phyloP scores from a whole-genome alignment of 805 yeast genomes.

The Peterozyma xylosa region DNA sequence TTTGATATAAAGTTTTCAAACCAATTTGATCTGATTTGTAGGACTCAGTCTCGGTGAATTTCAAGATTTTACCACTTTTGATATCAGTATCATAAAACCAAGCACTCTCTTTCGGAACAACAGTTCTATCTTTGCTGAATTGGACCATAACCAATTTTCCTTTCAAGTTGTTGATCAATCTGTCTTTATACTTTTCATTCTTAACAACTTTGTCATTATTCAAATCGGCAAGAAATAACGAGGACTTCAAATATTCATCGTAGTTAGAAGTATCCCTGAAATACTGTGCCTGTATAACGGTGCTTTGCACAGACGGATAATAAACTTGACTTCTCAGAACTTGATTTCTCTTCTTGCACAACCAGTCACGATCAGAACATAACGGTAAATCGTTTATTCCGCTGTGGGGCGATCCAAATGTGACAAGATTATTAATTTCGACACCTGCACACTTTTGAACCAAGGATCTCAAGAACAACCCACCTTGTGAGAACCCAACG shows the following conservation, averaged over 20 bases:
- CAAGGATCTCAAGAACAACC: constrained; percentile 64
- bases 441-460: constrained; percentile 46
- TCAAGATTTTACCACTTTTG: constrained; percentile 30
- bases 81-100: constrained; percentile 53
- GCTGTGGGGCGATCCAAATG: constrained; percentile 79
- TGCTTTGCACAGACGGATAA: constrained; percentile 44
- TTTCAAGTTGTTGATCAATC: constrained; percentile 30
- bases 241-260: constrained; percentile 45
- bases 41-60: constrained; percentile 40
- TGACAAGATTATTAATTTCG: constrained; percentile 44
- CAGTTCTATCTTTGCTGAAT: constrained; percentile 57
- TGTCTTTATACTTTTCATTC: constrained; percentile 16
- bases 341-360: constrained; percentile 48
- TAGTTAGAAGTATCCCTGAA: constrained; percentile 54
- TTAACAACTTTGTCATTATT: constrained; percentile 48
- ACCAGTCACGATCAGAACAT: constrained; percentile 48
- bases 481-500: constrained; percentile 81
- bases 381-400: constrained; percentile 65
- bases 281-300: constrained; percentile 67
- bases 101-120: constrained; percentile 68
- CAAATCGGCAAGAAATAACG: constrained; percentile 53
- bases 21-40: constrained; percentile 58
- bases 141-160: constrained; percentile 49
- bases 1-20: constrained; percentile 34
- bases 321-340: constrained; percentile 56